Percentiles rank a stretch among this genome's conserved stretches.
Evolutionary conservation across 257 asterid species (phyloP).

Genomic region (Avicennia marina): DNA sequence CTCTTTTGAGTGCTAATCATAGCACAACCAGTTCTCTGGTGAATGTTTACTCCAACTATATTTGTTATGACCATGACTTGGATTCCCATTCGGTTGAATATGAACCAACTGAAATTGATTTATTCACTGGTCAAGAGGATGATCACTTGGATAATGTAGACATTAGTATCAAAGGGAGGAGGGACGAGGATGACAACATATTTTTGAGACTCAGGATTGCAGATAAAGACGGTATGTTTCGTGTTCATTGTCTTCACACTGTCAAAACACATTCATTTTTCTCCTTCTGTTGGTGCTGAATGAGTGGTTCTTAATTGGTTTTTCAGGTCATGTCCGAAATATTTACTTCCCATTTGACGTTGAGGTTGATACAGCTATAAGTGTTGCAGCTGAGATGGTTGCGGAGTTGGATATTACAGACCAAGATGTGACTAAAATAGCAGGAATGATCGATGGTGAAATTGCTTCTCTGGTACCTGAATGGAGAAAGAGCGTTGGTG

Average conservation of each 20-base stretch:
- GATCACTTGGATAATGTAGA: constrained; percentile 49
- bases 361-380: constrained; percentile 63
- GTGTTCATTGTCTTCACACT: constrained; percentile 1
- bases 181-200: constrained; percentile 57
- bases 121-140: constrained; percentile 50
- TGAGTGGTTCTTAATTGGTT: background rate
- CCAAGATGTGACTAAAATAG: constrained; percentile 74
- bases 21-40: constrained; percentile 38
- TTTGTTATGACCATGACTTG: constrained; percentile 39
- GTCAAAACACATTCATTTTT: background rate
- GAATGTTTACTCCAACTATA: constrained; percentile 46
- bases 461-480: constrained; percentile 68
- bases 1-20: constrained; percentile 40
- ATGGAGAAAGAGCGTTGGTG: constrained; percentile 51
- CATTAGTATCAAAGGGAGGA: constrained; percentile 63
- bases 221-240: constrained; percentile 70
- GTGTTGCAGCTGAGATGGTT: constrained; percentile 87
- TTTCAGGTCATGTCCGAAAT: constrained; percentile 71
- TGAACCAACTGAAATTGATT: constrained; percentile 42
- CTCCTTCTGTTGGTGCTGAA: background rate
- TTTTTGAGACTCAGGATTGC: constrained; percentile 73
- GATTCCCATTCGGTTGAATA: constrained; percentile 40
- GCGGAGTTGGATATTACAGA: constrained; percentile 80
- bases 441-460: constrained; percentile 77
- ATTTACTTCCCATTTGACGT: constrained; percentile 80